Base-by-base conservation (phyloP, 768 basidiomycete genomes). In the Boletus sensibilis region DNA sequence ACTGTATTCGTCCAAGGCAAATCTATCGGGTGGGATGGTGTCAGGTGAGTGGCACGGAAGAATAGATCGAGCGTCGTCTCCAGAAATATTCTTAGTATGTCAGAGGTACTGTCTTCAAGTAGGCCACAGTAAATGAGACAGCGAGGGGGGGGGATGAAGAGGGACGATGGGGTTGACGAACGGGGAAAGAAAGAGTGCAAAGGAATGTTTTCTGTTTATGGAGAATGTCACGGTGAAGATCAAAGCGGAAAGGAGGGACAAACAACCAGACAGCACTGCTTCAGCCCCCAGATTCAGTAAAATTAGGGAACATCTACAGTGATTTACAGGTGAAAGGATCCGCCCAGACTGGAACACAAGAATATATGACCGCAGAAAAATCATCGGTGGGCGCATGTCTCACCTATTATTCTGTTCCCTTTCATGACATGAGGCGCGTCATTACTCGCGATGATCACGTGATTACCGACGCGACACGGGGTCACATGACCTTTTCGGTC, bases 401-500 rank as follows among this genome's bases (percentile, higher is more conserved):
- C 55, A 59, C 6, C 43, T 55, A 37, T 66, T 61, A 41, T 57
- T 50, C 39, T 53, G 52, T 14, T 27, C 39, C 55, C n/a, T 37
- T 25, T 18, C n/a, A 53, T 9, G 43, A 27, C n/a, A 53, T 6
- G 43, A 27, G 56, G n/a, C 61, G 50, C 51, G 58, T n/a, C 10
- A 29, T 38, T n/a, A 18, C 5, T n/a, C 20, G 37, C 27, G 29
- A 23, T 0, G 14, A 41, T 64, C 66, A 69, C 55, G 59, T 70
- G 66, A 50, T 6, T 0, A 12, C 0, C 0, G 13, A 58, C 57
- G 51, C 56, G 56, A 43, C 20, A 47, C 39, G 44, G 23, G 35
- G 14, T 60, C 68, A 70, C 61, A 33, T 69, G 68, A 61, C 33
- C 21, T 12, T 20, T 39, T 23, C 9, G 10, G 13, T 18, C 3